phyloP scores from a whole-genome alignment of 441 rosid species.

The Gossypium lobatum region DNA sequence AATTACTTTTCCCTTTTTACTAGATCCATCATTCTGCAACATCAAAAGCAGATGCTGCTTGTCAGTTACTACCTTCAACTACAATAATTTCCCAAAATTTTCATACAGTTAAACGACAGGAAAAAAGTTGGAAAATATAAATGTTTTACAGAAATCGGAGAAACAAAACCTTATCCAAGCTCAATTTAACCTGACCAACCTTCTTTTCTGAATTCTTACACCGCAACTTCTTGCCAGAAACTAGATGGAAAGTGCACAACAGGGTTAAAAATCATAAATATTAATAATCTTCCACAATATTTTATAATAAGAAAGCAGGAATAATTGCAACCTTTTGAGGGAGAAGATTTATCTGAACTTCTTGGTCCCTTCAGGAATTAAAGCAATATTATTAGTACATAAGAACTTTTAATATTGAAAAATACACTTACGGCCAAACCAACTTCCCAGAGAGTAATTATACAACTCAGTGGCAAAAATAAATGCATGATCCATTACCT shows the following conservation, averaged over 20 bases:
- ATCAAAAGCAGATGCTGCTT: conserved; percentile 9
- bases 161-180: conserved; percentile 13
- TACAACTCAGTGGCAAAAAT: not conserved
- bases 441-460: not conserved
- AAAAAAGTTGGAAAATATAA: not conserved
- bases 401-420: not conserved
- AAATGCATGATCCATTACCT: not conserved
- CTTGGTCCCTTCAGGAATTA: conserved; percentile 31
- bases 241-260: conserved; percentile 27
- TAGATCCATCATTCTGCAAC: conserved; percentile 32
- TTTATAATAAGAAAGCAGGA: conserved; percentile 16
- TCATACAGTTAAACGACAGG: not conserved
- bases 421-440: not conserved
- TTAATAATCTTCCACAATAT: conserved; percentile 13
- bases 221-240: conserved; percentile 28
- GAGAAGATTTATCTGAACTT: conserved; percentile 28
- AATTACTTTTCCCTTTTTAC: conserved; percentile 33
- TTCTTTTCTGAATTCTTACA: conserved; percentile 27
- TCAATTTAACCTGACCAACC: conserved; percentile 30
- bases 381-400: conserved; percentile 18
- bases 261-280: not conserved
- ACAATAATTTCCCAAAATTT: not conserved
- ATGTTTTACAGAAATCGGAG: not conserved
- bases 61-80: conserved; percentile 9
- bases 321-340: conserved; percentile 36